Evolutionary conservation across 2,329 filamentous ascomycete genomes (phyloP).

Genomic region (Esteya vermicola): DNA sequence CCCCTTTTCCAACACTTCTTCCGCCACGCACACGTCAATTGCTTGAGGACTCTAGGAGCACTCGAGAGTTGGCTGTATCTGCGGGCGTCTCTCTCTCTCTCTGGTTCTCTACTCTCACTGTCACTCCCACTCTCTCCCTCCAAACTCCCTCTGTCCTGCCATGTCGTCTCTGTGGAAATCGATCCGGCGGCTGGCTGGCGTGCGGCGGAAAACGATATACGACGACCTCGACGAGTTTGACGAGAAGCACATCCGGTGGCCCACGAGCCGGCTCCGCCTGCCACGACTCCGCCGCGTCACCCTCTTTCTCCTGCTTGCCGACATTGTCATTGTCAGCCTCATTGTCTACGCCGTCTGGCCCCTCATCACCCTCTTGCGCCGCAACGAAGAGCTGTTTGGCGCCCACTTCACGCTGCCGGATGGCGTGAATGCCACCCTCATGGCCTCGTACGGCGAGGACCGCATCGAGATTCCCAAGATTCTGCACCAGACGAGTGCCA

Average conservation of each 20-base stretch:
- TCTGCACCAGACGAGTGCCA: constrained; percentile 17
- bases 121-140: neutral
- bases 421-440: neutral
- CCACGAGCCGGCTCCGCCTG: neutral
- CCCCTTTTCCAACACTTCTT: too few relatives aligned
- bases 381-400: constrained; percentile 18
- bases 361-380: constrained; percentile 51
- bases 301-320: constrained; percentile 35
- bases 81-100: neutral
- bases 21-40: too few relatives aligned
- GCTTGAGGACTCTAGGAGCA: too few relatives aligned
- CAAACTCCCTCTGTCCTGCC: neutral
- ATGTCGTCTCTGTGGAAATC: neutral
- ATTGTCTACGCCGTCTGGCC: constrained; percentile 57
- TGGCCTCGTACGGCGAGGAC: neutral
- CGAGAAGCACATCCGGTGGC: constrained; percentile 1
- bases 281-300: constrained; percentile 16
- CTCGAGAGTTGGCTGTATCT: too few relatives aligned
- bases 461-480: constrained; percentile 14
- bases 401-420: constrained; percentile 12
- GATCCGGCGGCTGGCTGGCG: neutral
- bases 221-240: constrained; percentile 1
- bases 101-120: neutral
- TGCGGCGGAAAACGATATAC: neutral
- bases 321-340: constrained; percentile 34